Base-by-base conservation (phyloP, 2,329 filamentous ascomycete species). In the Penicillium digitatum region DNA sequence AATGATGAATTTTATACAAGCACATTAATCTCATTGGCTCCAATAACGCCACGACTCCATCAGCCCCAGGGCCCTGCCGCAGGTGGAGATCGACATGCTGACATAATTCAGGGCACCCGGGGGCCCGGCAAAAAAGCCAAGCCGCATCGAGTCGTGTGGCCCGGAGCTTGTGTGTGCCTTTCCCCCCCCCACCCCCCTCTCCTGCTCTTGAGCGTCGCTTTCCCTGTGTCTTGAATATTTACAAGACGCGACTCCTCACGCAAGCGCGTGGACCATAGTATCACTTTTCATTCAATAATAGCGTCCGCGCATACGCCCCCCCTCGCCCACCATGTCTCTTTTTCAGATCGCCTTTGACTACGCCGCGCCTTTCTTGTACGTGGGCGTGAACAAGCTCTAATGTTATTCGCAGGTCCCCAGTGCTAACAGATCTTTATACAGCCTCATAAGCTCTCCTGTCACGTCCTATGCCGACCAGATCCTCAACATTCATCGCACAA, bases 381-480 rank as follows among this genome's bases (percentile, higher is more conserved):
- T 62, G 22, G n/a, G 7, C 24, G 29, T 57, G 39, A 16, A 32
- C 22, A 16, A 34, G 20, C 12, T 35, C 22, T 0, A n/a, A 54
- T 43, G 2, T 9, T 9, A 52, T 14, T 5, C 39, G 29, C 37
- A 35, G 9, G 39, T 26, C 22, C 16, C 52, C 18, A 12, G 18
- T 55, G 32, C 51, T 61, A 53, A 48, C 39, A 38, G 39, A 12
- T 3, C 44, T 20, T 8, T 37, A 22, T 12, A 54, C 64, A 84
- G 81, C 70, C 79, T 87, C 58, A 76, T 85, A 49, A 79, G 82
- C 9, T 85, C 83, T 8, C 84, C 84, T 9, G 72, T 87, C 56
- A 86, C 83, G 47, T 85, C 82, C 62, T 87, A 87, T 74, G 79
- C 82, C 57, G 84, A 87, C 70, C 84, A 87, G 67, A 87, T 87